phyloP scores from a whole-genome alignment of 2,329 filamentous ascomycete species.

The Trichophaea hybrida region DNA sequence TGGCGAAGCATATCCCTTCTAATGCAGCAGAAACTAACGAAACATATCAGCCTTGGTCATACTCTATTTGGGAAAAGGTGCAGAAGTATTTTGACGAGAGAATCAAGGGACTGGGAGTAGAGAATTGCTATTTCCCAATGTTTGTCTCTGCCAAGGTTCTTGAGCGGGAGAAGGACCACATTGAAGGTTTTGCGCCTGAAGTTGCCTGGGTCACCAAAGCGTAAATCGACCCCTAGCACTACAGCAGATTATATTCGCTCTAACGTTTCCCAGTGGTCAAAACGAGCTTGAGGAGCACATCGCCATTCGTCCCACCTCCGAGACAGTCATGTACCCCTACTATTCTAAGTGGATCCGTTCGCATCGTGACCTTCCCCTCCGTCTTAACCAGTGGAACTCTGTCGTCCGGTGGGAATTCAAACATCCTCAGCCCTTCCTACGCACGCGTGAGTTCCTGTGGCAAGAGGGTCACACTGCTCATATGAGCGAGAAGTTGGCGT shows the following conservation, averaged over 20 bases:
- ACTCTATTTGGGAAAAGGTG: conserved; percentile 54
- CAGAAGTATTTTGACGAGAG: conserved; percentile 36
- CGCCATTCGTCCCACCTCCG: conserved; percentile 53
- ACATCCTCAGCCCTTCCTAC: conserved; percentile 69
- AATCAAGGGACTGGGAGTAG: conserved; percentile 83
- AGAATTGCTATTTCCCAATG: conserved; percentile 92
- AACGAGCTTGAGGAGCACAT: conserved; percentile 76
- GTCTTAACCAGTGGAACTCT: conserved; percentile 97
- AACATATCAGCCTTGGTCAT: conserved; percentile 42
- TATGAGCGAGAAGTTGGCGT: conserved; percentile 66
- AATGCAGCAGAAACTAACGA: conserved; percentile 1
- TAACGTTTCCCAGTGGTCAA: conserved; percentile 49
- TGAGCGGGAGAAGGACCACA: conserved; percentile 77
- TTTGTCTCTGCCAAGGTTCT: conserved; percentile 88
- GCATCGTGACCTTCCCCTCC: conserved; percentile 84
- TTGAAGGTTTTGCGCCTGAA: conserved; percentile 95
- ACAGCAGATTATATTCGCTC: conserved; percentile 19
- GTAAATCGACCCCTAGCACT: conserved; percentile 36
- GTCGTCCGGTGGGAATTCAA: conserved; percentile 95
- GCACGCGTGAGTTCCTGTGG: conserved; percentile 93
- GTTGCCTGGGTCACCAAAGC: conserved; percentile 80
- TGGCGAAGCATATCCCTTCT: not conserved
- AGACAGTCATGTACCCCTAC: conserved; percentile 87
- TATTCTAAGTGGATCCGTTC: conserved; percentile 95
- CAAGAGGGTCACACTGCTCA: conserved; percentile 94